Conservation (phyloP, 805 yeast genomes). For the Candida multigemmis region DNA sequence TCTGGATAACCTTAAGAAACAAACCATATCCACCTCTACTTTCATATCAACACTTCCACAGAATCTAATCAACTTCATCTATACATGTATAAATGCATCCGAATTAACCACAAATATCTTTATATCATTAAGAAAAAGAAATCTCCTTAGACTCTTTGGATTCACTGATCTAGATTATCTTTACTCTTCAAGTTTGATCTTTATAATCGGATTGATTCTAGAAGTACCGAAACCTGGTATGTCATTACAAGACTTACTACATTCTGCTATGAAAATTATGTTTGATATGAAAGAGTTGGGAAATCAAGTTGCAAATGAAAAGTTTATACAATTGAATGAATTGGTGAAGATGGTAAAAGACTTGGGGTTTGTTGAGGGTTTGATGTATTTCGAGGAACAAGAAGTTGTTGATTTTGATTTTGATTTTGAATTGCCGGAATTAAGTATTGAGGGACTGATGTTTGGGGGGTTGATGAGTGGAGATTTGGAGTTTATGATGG, state of each 20-base stretch:
- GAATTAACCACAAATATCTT: constrained; percentile 16
- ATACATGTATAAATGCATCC: constrained; percentile 9
- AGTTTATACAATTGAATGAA: constrained; percentile 2
- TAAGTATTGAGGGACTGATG: too few relatives aligned
- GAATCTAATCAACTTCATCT: constrained; percentile 11
- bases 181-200: constrained; percentile 10
- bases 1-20: too few relatives aligned
- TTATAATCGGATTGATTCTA: constrained; percentile 12
- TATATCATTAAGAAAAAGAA: constrained; percentile 10
- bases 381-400: too few relatives aligned
- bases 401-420: too few relatives aligned
- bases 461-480: too few relatives aligned
- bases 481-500: too few relatives aligned
- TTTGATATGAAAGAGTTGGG: constrained; percentile 2
- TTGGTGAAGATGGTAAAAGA: too few relatives aligned
- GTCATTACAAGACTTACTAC: not conserved
- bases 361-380: too few relatives aligned
- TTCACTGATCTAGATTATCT: constrained; percentile 18
- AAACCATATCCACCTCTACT: constrained; percentile 1
- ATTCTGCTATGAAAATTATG: not conserved
- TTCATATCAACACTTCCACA: constrained; percentile 8
- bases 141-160: constrained; percentile 13
- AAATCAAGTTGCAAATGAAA: constrained; percentile 2
- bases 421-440: too few relatives aligned
- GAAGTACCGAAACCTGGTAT: constrained; percentile 3